Base-by-base conservation (phyloP, 23 red algal species). In the Pyropia haitanensis region DNA sequence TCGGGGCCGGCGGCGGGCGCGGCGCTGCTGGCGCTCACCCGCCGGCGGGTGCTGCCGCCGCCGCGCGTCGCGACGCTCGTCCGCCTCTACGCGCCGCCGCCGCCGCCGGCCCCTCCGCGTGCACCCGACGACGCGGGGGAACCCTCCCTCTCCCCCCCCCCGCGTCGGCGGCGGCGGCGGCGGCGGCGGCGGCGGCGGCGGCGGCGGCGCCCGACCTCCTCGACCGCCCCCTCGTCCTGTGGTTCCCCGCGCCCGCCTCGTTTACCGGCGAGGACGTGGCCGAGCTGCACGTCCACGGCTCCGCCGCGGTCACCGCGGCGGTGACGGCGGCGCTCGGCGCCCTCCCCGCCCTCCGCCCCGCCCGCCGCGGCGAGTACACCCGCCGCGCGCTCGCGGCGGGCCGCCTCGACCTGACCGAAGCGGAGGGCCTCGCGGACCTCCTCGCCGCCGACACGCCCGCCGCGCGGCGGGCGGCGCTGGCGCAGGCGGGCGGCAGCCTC, bases 231-330 rank as follows among this genome's bases (percentile, higher is more conserved):
- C 63, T 98, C 19, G 85, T 98, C 20, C 49, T 90, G 16, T 65
- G 31, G 19, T 98, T 98, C 60, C 85, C 84, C 18, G 68, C 70
- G 28, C 94, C 94, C 8, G 53, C 34, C 9, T 76, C 67, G 27
- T 98, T 88, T 60, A 98, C 94, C 17, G 86, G 85, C 1, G 94
- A 98, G 62, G 94, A 98, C 62, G 82, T 98, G 34, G 85, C 71
- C 28, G 94, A 98, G 72, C 44, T 98, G 28, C 88, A 98, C 46
- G 70, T 98, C 13, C 94, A 98, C 34, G 94, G 94, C 28, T 80
- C 74, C 39, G 65, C 68, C 16, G 94, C 94, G 3, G 82, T 98
- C 5, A 78, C 91, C 27, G 64, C 51, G 23, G 84, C 76, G 5
- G 81, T 87, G 3, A 49, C 77, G 18, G 67, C 65, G 10, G 94